Conservation (phyloP, 148 eudicot genomes). For the Agrostemma githago region DNA sequence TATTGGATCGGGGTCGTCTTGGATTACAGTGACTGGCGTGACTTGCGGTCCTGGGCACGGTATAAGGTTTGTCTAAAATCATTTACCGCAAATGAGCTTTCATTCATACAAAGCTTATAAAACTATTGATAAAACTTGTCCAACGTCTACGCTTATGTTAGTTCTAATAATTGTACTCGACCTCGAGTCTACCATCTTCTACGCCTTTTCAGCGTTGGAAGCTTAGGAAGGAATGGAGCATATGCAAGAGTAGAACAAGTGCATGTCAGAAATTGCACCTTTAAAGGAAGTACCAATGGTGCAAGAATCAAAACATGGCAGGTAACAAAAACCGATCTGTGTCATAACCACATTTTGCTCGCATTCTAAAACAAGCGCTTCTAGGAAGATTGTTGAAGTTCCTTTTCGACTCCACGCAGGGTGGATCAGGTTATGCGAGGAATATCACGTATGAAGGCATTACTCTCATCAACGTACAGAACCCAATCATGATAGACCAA, state of each 20-base stretch:
- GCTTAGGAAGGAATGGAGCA: slow-evolving; percentile 39
- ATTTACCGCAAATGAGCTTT: not conserved
- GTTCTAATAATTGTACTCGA: no score
- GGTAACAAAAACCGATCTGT: slow-evolving; percentile 21
- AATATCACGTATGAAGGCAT: slow-evolving; percentile 35
- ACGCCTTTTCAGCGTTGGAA: slow-evolving; percentile 35
- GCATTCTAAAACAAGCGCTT: not conserved
- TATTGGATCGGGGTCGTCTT: slow-evolving; percentile 24
- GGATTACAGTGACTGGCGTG: slow-evolving; percentile 27
- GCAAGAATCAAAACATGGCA: slow-evolving; percentile 68
- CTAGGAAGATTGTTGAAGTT: not conserved
- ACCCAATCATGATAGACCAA: slow-evolving; percentile 54
- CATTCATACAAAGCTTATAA: no score
- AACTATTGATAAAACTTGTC: no score
- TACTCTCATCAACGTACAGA: slow-evolving; percentile 23
- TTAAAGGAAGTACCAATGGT: slow-evolving; percentile 33
- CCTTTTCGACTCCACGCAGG: slow-evolving; percentile 18
- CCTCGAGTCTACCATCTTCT: not conserved
- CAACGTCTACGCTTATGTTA: no score
- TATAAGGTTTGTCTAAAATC: slow-evolving; percentile 38
- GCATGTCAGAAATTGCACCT: slow-evolving; percentile 33
- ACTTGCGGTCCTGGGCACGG: slow-evolving; percentile 59
- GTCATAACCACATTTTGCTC: not conserved
- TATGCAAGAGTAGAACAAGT: slow-evolving; percentile 33
- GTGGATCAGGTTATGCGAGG: slow-evolving; percentile 47